Evolutionary conservation across 2,329 filamentous ascomycete genomes (phyloP), one percentile per base, ranked within the genome.

Genomic region (Epichloe sp.): DNA sequence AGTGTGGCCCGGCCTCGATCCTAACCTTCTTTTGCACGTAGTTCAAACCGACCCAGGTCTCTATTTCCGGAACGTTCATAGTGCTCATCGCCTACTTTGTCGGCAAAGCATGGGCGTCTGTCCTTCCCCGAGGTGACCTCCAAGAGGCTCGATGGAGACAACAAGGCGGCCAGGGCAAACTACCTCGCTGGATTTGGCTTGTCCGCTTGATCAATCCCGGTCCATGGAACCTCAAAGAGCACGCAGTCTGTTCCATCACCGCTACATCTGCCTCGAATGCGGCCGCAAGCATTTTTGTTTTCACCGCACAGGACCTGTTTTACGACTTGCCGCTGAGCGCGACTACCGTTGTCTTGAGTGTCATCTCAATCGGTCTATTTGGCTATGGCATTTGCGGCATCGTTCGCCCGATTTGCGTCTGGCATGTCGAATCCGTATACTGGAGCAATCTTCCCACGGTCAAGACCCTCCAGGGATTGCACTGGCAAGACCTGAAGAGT

Each of bases 71-170:
- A 38, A 78, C 75, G 0, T 79, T 79, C 50, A 77, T 79, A 48
- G 75, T 78, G 5, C 69, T 80, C 41, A 77, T 80, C 44, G 72
- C 74, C 12, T 79, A 79, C 62, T 78, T 79, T 47, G 47, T 72
- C 2, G 77, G 77, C 8, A 74, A 64, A n/a, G 63, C 57, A 4
- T 64, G 62, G 62, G 59, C 61, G 1, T 48, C 52, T 1, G 14
- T 53, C 4, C 48, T 53, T 36, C 52, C 77, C 1, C 75, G 76
- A 5, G 76, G 76, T 12, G 77, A 80, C 48, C 62, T 60, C n/a
- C 61, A 68, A 4, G 69, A 76, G 52, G 67, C 71, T 26, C 61
- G 66, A 42, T 79, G 76, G 75, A 67, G 70, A 44, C 66, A 58
- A 3, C 59, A 60, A 14, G 66, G 68, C 3, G 68, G 68, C 6